A percentile compares a stretch with the other conserved stretches of the same genome.
Conservation (phyloP, 495 filamentous ascomycete species). For the Aspergillus sclerotiicarbonarius region DNA sequence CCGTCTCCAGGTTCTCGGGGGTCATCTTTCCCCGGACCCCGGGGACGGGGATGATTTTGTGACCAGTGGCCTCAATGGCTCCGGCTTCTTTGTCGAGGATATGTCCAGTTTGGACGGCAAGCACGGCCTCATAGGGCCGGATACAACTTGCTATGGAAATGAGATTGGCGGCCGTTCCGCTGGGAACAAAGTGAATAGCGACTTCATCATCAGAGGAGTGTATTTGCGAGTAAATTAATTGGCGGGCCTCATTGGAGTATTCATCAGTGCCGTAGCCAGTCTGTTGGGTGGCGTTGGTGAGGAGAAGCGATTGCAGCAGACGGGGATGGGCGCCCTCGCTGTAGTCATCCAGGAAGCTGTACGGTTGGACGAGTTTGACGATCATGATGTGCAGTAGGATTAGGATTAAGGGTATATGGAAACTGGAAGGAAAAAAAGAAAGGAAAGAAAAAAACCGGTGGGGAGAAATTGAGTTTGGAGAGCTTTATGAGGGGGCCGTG, state of each 20-base stretch:
- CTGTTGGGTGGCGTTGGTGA: slow-evolving; percentile 40
- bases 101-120: slow-evolving; percentile 41
- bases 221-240: slow-evolving; percentile 32
- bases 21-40: slow-evolving; percentile 42
- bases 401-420: background rate
- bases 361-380: slow-evolving; percentile 21
- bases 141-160: slow-evolving; percentile 46
- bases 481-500: background rate
- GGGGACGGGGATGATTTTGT: slow-evolving; percentile 43
- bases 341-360: slow-evolving; percentile 48
- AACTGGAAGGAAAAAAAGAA: background rate
- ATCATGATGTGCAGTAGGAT: slow-evolving; percentile 4
- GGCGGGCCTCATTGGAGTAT: slow-evolving; percentile 30
- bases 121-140: slow-evolving; percentile 42
- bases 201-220: slow-evolving; percentile 35
- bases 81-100: slow-evolving; percentile 45
- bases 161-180: slow-evolving; percentile 43
- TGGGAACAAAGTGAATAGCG: slow-evolving; percentile 45
- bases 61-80: slow-evolving; percentile 45
- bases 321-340: slow-evolving; percentile 47
- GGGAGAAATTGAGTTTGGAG: background rate
- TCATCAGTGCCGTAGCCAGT: slow-evolving; percentile 41
- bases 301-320: slow-evolving; percentile 40
- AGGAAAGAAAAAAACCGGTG: background rate
- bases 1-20: slow-evolving; percentile 32